These are phyloP conservation scores for Simplicillium sp. DNA, from an alignment of 2,329 filamentous ascomycete species.

Conservation along the genomic window DNA sequence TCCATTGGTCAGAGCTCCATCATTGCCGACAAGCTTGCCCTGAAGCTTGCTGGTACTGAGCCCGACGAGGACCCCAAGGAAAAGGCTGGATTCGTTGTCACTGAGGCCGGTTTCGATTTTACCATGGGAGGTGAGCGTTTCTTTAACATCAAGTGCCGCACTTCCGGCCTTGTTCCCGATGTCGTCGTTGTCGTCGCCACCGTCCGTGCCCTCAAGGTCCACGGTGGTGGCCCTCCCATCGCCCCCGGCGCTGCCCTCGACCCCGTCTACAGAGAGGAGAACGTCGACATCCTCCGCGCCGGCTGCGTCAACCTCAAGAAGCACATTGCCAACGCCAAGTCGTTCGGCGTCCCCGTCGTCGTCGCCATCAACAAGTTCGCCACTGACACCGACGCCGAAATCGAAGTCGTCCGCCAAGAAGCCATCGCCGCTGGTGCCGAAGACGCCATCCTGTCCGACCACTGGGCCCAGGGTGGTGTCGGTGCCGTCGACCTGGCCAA, in stretches of 20 bases:
- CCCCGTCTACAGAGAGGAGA: conserved; percentile 86
- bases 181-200: conserved; percentile 93
- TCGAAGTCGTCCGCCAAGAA: conserved; percentile 82
- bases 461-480: conserved; percentile 92
- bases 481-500: conserved; percentile 84
- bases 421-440: conserved; percentile 85
- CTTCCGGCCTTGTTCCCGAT: conserved; percentile 85
- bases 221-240: conserved; percentile 93
- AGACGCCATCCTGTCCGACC: conserved; percentile 87
- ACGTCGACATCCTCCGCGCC: conserved; percentile 78
- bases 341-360: conserved; percentile 86
- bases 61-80: conserved; percentile 73
- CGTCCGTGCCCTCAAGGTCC: conserved; percentile 90
- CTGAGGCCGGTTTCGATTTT: conserved; percentile 97
- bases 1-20: conserved; percentile 95
- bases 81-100: conserved; percentile 88
- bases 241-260: conserved; percentile 76
- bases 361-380: conserved; percentile 96
- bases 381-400: conserved; percentile 88
- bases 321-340: conserved; percentile 83
- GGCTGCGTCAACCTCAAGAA: conserved; percentile 94
- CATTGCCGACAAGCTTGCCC: conserved; percentile 85
- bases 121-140: conserved; percentile 99
- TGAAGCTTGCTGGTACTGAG: conserved; percentile 94
- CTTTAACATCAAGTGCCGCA: conserved; percentile 99